Evolutionary conservation across 352 stramenopile genomes (phyloP), one percentile per base, ranked within the genome.

Genomic region (Phytophthora pinifolia): DNA sequence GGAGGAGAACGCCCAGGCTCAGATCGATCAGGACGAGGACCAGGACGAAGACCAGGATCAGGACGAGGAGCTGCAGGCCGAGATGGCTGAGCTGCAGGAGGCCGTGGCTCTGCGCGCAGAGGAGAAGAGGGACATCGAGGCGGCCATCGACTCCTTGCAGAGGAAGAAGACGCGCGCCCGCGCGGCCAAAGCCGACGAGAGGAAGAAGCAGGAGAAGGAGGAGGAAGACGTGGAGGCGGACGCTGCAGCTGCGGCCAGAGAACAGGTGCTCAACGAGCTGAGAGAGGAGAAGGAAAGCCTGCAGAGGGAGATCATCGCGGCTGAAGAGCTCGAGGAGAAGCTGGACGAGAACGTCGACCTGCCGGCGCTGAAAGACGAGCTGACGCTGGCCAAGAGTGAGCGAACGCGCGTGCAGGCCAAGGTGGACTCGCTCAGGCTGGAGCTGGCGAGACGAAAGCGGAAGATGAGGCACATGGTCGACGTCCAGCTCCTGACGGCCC

Each of bases 401-500:
- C 53, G 60, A 25, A 15, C 46, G 0, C 39, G 53, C 0, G 41
- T 70, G 12, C 71, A 83, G 46, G 15, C 54, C 25, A 48, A 68
- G 13, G 67, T 83, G 37, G 72, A 82, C 18, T 65, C 58, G 32
- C 54, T 75, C 33, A 67, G 72, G 50, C 56, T 79, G 30, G 55
- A 78, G 36, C 55, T 86, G 0, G 58, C 46, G 8, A 51, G 65
- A 20, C 65, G 79, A 20, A 89, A 89, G 53, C 43, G 67, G 17
- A 83, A 86, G 48, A 85, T 87, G 76, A 62, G 72, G 39, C 64
- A 83, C 59, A 84, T 89, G 74, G 79, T 89, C 1, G 75, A 89
- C 56, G 67, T 82, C 10, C 72, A 84, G 56, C 48, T 86, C 7
- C 44, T 83, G 29, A 76, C 75, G 8, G 73, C 75, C 7, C 50